phyloP scores from a whole-genome alignment of 164 flowering plant genomes.

The Berberis vulgaris region DNA sequence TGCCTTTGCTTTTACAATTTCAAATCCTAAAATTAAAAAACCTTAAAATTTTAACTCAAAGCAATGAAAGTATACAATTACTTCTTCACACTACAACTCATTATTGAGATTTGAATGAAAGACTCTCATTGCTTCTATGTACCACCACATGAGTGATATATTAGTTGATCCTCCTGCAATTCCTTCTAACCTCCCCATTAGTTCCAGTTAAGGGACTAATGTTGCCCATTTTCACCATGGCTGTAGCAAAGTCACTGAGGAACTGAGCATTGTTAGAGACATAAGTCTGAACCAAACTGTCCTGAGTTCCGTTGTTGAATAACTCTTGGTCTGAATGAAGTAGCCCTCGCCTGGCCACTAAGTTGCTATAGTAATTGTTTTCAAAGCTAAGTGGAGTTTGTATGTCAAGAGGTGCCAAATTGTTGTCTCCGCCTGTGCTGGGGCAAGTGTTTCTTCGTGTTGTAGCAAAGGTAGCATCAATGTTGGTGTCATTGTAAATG shows the following conservation, averaged over 20 bases:
- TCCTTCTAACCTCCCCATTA: constrained; percentile 38
- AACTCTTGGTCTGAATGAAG: constrained; percentile 59
- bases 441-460: constrained; percentile 24
- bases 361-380: constrained; percentile 28
- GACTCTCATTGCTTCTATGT: no score
- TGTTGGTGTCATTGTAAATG: constrained; percentile 41
- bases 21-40: no score
- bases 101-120: no score
- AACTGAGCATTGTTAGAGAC: constrained; percentile 17
- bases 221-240: constrained; percentile 54
- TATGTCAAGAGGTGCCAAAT: constrained; percentile 39
- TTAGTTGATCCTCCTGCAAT: constrained; percentile 39
- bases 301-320: constrained; percentile 35
- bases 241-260: constrained; percentile 30
- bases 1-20: no score
- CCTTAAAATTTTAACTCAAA: no score
- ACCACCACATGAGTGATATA: background rate
- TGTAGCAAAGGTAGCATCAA: constrained; percentile 29
- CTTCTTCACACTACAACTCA: background rate
- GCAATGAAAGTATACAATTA: no score
- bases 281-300: constrained; percentile 26
- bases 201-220: constrained; percentile 45
- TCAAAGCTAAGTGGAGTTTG: constrained; percentile 25
- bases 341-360: constrained; percentile 31
- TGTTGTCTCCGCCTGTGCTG: constrained; percentile 13